Evolutionary conservation across 805 yeast genomes (phyloP).

Genomic region (Lachancea kluyveri): DNA sequence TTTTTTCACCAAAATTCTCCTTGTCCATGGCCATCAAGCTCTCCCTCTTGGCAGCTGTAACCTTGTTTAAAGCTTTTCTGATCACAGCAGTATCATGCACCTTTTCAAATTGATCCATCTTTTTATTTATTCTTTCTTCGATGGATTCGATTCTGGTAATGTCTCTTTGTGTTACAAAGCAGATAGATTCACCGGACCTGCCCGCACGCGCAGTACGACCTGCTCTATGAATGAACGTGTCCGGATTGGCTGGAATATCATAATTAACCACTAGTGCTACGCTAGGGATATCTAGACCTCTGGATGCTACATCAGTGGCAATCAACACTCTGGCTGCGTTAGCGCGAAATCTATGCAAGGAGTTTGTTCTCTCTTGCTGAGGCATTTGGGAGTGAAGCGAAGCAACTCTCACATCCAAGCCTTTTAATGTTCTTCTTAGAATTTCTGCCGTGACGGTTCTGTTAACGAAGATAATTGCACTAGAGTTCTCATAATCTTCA

Average conservation of each 20-base stretch:
- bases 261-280: constrained; percentile 87
- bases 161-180: constrained; percentile 82
- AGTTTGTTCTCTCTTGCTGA: constrained; percentile 83
- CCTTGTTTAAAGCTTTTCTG: constrained; percentile 59
- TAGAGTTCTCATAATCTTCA: constrained; percentile 55
- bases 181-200: constrained; percentile 73
- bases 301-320: constrained; percentile 95
- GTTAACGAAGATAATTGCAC: constrained; percentile 86
- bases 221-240: constrained; percentile 92
- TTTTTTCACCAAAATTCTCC: constrained; percentile 78
- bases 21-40: constrained; percentile 90
- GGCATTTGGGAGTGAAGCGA: constrained; percentile 94
- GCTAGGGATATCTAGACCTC: constrained; percentile 94
- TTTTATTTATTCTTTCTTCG: constrained; percentile 74
- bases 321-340: constrained; percentile 88
- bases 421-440: constrained; percentile 66
- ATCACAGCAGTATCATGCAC: constrained; percentile 75
- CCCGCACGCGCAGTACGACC: constrained; percentile 99
- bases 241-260: constrained; percentile 94
- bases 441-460: constrained; percentile 87
- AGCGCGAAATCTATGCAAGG: constrained; percentile 88
- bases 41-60: constrained; percentile 82
- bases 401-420: constrained; percentile 73
- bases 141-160: constrained; percentile 75
- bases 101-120: constrained; percentile 68